phyloP scores from a whole-genome alignment of 108 stramenopile genomes.

The Nitzschia putrida region DNA sequence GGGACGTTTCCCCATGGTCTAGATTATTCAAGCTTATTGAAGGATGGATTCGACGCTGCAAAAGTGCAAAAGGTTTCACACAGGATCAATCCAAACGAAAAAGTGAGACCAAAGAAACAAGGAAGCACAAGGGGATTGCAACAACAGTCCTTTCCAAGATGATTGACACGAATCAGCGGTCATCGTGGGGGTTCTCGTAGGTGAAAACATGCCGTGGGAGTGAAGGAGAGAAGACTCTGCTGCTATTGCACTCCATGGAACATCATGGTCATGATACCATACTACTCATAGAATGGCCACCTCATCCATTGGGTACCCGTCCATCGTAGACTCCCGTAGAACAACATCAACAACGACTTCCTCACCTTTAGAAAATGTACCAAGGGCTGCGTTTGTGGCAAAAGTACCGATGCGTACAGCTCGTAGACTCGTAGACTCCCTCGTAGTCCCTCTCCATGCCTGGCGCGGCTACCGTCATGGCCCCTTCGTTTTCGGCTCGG shows the following conservation, averaged over 20 bases:
- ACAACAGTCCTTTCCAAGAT: neutral
- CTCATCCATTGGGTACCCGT: neutral
- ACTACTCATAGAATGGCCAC: no score
- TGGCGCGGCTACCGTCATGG: no score
- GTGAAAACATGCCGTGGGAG: neutral
- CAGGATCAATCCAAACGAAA: no score
- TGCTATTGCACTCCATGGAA: neutral
- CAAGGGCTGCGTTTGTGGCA: neutral
- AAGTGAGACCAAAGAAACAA: neutral
- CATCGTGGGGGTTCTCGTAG: neutral
- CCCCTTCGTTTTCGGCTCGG: no score
- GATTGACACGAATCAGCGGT: neutral
- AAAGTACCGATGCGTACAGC: neutral
- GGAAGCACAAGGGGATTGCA: neutral
- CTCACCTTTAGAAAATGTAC: constrained; percentile 3
- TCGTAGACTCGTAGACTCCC: no score
- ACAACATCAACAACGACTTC: neutral
- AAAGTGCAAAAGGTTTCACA: no score
- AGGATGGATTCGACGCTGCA: neutral
- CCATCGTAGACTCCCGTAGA: neutral
- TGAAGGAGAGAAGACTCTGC: neutral
- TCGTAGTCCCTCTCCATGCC: no score
- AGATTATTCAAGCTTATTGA: neutral
- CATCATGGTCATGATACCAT: neutral
- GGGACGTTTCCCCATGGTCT: constrained; percentile 44